Evolutionary conservation across 2,329 filamentous ascomycete species (phyloP).

Genomic region (Aotearoamyces nothofagi): DNA sequence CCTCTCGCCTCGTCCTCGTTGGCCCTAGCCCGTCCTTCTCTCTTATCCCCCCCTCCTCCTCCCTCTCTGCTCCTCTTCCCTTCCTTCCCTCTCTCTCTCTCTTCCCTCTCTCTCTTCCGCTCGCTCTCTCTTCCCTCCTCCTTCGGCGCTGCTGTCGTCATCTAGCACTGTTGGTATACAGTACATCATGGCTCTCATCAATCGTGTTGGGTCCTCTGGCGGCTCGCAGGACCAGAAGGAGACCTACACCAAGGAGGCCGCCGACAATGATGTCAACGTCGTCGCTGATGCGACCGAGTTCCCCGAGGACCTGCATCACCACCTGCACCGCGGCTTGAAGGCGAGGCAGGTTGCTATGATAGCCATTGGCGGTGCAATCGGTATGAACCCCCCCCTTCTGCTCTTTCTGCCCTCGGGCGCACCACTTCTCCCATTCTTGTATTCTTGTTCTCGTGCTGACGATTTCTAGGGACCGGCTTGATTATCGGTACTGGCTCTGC

Average conservation of each 20-base stretch:
- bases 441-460: too few species aligned
- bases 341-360: conserved; percentile 44
- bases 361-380: conserved; percentile 62
- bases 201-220: background rate
- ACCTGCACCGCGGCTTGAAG: conserved; percentile 33
- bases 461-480: conserved; percentile 34
- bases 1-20: too few species aligned
- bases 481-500: conserved; percentile 47
- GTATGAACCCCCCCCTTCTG: conserved; percentile 31
- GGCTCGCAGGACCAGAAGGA: background rate
- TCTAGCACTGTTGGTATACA: too few species aligned
- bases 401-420: too few species aligned
- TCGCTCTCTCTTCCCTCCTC: too few species aligned
- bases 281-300: background rate
- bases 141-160: too few species aligned
- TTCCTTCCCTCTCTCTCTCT: too few species aligned
- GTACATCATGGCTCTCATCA: background rate
- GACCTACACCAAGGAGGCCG: background rate
- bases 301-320: conserved; percentile 10
- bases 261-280: background rate
- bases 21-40: too few species aligned
- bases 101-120: too few species aligned
- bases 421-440: too few species aligned
- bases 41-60: too few species aligned
- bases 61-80: too few species aligned